Evolutionary conservation across 768 basidiomycete genomes (phyloP).

Genomic region (Pisolithus sp.): DNA sequence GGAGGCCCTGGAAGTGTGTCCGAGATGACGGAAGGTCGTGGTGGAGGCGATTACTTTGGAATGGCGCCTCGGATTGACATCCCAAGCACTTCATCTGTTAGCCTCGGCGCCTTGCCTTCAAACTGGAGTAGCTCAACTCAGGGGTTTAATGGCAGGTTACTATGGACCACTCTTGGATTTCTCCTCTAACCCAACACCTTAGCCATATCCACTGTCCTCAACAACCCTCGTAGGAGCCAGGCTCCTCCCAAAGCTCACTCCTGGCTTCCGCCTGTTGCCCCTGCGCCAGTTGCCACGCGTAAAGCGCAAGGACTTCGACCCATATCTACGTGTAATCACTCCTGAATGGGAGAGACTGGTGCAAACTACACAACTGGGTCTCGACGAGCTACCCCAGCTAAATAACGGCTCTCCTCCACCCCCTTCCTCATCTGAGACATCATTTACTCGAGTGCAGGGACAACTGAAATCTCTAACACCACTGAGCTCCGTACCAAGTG

Average conservation of each 20-base stretch:
- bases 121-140: conserved; percentile 80
- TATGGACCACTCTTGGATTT: neutral
- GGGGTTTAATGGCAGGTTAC: conserved; percentile 77
- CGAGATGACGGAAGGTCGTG: conserved; percentile 62
- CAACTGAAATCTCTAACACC: conserved; percentile 52
- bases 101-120: conserved; percentile 45
- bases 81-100: conserved; percentile 43
- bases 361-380: conserved; percentile 31
- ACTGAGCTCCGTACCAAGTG: conserved; percentile 65
- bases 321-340: conserved; percentile 65
- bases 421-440: conserved; percentile 3
- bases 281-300: conserved; percentile 78
- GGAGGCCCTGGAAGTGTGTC: conserved; percentile 69
- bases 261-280: conserved; percentile 60
- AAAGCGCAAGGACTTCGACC: conserved; percentile 75
- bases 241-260: conserved; percentile 88
- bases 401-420: conserved; percentile 8
- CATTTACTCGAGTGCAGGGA: conserved; percentile 21
- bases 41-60: conserved; percentile 48
- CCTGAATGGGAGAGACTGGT: conserved; percentile 78
- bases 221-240: conserved; percentile 79
- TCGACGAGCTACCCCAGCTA: conserved; percentile 27
- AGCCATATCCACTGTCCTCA: conserved; percentile 94
- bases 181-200: conserved; percentile 7
- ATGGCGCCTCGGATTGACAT: conserved; percentile 36